Percentiles rank a stretch among this genome's conserved stretches.
Conservation (phyloP, 257 asterid genomes). For the Nicotiana knightiana region DNA sequence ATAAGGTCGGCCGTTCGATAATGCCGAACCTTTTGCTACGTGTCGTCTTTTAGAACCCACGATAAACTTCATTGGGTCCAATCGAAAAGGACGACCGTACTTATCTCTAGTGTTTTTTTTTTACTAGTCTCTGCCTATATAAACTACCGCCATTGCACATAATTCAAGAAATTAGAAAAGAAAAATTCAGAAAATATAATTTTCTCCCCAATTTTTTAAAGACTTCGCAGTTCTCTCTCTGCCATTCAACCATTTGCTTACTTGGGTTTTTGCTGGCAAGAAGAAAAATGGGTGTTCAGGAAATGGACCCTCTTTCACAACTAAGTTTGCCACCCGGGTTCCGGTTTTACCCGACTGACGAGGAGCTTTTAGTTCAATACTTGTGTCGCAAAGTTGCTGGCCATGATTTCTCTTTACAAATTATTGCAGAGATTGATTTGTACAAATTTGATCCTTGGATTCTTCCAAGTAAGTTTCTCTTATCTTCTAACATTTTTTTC, state of each 20-base stretch:
- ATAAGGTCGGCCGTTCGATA: slow-evolving; percentile 52
- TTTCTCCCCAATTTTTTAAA: not conserved
- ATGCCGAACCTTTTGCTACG: slow-evolving; percentile 33
- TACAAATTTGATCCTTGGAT: slow-evolving; percentile 84
- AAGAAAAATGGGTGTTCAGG: slow-evolving; percentile 52
- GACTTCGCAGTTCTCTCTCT: not conserved
- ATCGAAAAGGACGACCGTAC: slow-evolving; percentile 45
- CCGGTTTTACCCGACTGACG: slow-evolving; percentile 84
- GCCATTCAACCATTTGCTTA: not conserved
- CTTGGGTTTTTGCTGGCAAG: not conserved
- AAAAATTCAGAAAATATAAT: not conserved
- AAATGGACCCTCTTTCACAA: slow-evolving; percentile 65
- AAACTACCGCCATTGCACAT: slow-evolving; percentile 23
- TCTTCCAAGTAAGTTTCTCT: slow-evolving; percentile 52
- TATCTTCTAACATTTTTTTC: not conserved
- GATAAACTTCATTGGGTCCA: slow-evolving; percentile 26
- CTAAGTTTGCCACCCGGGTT: slow-evolving; percentile 88
- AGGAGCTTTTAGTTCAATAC: slow-evolving; percentile 79
- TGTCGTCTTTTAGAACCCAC: slow-evolving; percentile 40
- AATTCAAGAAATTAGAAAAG: not conserved
- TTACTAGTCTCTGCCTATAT: slow-evolving; percentile 22
- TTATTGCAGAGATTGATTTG: slow-evolving; percentile 68
- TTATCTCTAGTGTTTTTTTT: slow-evolving; percentile 22
- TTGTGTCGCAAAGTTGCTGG: slow-evolving; percentile 71
- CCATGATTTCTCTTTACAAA: slow-evolving; percentile 44